Evolutionary conservation across 345 rosid species (phyloP), one percentile per base, ranked within the genome.

Genomic region (Populus tremula): DNA sequence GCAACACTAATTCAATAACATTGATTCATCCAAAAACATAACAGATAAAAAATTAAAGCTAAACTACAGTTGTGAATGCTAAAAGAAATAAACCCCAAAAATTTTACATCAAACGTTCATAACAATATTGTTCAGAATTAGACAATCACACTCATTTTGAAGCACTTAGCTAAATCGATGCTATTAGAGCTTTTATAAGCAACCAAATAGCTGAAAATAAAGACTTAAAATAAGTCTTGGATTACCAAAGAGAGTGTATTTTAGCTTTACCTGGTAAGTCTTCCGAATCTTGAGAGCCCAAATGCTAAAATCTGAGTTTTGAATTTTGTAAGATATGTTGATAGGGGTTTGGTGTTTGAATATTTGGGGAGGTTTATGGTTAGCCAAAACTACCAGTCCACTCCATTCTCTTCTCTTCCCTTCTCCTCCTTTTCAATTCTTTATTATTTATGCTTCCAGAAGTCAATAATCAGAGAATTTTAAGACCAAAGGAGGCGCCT

Each of bases 351-450:
- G 27, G 31, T 11, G 61, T 65, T 53, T 59, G 62, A 49, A 47
- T 18, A 8, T 20, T 2, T 20, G 21, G 6, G 20, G 18, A 72
- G 73, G 29, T 39, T 68, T 39, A 3, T 49, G 18, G 36, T n/a
- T 39, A 31, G 23, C 13, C 29, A 29, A 29, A 70, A 31, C 80
- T 31, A 70, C 70, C 75, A 17, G 80, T 47, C 75, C 75, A 17
- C 75, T 47, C 75, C 62, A 77, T 29, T 18, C 14, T n/a, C 5
- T 6, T 65, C 69, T 5, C 39, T 65, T 56, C 29, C 27, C 4
- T 6, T 65, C 69, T 0, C 39, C 17, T 59, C 29, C 63, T 59
- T 10, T 0, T n/a, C 63, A 3, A 10, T n/a, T 59, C 23, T 56
- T n/a, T 56, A 20, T 53, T 20, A 56, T 21, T n/a, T 56, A 56